These are phyloP conservation scores for Tylopilus orsonianus DNA, from an alignment of 1,284 basidiomycete genomes.

Conservation along the genomic window DNA sequence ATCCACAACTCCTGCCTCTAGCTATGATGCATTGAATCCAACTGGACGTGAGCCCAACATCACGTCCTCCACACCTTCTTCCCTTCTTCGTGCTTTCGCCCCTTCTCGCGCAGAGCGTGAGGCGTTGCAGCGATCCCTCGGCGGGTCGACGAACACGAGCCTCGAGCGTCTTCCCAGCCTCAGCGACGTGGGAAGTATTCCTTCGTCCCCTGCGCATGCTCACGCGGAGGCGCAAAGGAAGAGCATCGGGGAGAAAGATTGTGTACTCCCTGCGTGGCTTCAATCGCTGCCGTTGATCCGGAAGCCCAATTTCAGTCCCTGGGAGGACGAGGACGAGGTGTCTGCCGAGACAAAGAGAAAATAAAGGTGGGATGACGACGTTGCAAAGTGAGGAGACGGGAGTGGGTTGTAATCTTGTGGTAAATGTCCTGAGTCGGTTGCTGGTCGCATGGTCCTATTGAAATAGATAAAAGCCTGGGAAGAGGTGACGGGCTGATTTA, in stretches of 20 bases:
- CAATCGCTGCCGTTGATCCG: constrained; percentile 51
- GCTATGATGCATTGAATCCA: constrained; percentile 58
- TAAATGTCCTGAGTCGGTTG: constrained; percentile 12
- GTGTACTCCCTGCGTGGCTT: constrained; percentile 52
- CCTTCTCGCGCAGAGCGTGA: constrained; percentile 81
- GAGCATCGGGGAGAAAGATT: constrained; percentile 30
- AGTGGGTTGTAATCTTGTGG: constrained; percentile 13
- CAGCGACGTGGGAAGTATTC: constrained; percentile 66
- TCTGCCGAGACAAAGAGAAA: constrained; percentile 23
- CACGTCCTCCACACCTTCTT: constrained; percentile 43
- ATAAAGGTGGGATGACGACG: constrained; percentile 17
- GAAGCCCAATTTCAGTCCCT: constrained; percentile 64
- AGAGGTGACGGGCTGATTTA: constrained; percentile 25
- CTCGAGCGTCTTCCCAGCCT: constrained; percentile 72
- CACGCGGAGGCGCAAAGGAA: constrained; percentile 37
- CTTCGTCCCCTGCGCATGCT: constrained; percentile 54
- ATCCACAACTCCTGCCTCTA: constrained; percentile 11
- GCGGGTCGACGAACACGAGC: constrained; percentile 66
- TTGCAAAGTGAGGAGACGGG: background rate
- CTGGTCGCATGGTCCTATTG: constrained; percentile 17
- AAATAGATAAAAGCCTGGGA: constrained; percentile 15
- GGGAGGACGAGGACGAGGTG: constrained; percentile 57
- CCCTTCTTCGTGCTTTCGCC: constrained; percentile 73
- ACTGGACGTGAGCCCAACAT: constrained; percentile 45
- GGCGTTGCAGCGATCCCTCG: constrained; percentile 68